These are phyloP conservation scores for Solanum phureja DNA, from an alignment of 257 asterid genomes.

Conservation along the genomic window DNA sequence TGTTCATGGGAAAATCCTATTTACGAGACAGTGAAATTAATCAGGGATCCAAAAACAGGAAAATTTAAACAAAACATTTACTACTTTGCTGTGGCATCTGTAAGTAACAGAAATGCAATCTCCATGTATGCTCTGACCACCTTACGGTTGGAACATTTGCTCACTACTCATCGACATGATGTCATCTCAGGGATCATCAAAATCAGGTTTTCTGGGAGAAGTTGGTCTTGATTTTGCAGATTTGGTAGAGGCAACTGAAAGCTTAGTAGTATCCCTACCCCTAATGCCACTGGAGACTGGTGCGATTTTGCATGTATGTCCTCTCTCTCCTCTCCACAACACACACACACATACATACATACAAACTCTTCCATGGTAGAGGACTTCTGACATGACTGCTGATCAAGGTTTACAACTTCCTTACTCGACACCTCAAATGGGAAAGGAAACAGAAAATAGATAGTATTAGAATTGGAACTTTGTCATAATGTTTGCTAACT, in stretches of 20 bases:
- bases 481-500: neutral
- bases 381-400: neutral
- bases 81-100: slow-evolving; percentile 67
- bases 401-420: neutral
- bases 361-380: neutral
- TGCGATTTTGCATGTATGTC: slow-evolving; percentile 66
- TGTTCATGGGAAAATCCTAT: slow-evolving; percentile 87
- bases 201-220: slow-evolving; percentile 86
- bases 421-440: neutral
- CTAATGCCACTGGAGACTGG: slow-evolving; percentile 80
- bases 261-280: slow-evolving; percentile 58
- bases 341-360: neutral
- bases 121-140: neutral
- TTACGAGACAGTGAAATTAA: slow-evolving; percentile 62
- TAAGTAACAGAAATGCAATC: slow-evolving; percentile 26
- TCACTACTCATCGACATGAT: neutral
- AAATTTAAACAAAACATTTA: slow-evolving; percentile 60
- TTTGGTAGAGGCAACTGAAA: slow-evolving; percentile 55
- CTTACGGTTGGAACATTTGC: neutral
- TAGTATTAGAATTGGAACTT: neutral
- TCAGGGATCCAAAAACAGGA: slow-evolving; percentile 69
- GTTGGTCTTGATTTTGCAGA: slow-evolving; percentile 87
- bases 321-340: slow-evolving; percentile 9
- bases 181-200: slow-evolving; percentile 73
- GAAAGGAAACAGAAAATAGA: neutral